Evolutionary conservation across 2,329 filamentous ascomycete species (phyloP), one percentile per base, ranked within the genome.

Genomic region (Aspergillus puulaauensis): DNA sequence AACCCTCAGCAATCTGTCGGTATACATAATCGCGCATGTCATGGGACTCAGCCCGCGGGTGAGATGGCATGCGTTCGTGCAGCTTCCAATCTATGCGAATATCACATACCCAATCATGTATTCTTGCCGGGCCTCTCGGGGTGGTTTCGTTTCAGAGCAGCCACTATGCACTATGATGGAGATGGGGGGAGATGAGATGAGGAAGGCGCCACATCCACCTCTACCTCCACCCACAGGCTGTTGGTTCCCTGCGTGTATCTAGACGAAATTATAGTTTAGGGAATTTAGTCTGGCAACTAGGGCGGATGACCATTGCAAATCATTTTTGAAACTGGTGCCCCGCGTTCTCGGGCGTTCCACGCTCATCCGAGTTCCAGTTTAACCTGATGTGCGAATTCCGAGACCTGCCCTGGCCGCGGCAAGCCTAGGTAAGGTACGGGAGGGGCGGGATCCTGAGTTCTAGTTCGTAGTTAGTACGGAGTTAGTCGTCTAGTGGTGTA

Each of bases 1-100:
- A 31, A 43, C 45, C 39, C 43, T 17, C 47, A 15, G 21, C 12
- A 9, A 40, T 27, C 48, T 40, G 31, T 23, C 31, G 21, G 27
- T 46, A 19, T 54, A 47, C 54, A 43, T 54, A 48, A 47, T 57
- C 52, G 46, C 33, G 59, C 59, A 53, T 52, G 48, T 57, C 52
- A 56, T 58, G 59, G 45, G 56, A 58, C 52, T 27, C 40, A 46
- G 47, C 47, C 35, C 41, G 41, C 3, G 17, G 19, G 11, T 49
- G 54, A 58, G 43, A 23, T 43, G 51, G 23, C 21, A 55, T 49
- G 52, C 39, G 37, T 55, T 51, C 17, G 41, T 48, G 43, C 51
- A 27, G 52, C 56, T 46, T 50, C 43, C 23, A 24, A 6, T 27
- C 35, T 37, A 46, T 17, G 21, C 41, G 21, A 52, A 52, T 53